Percentiles rank a stretch among this genome's conserved stretches.
These are phyloP conservation scores for Vitis hybrid DNA, from an alignment of 177 flowering plant genomes.

Conservation along the genomic window DNA sequence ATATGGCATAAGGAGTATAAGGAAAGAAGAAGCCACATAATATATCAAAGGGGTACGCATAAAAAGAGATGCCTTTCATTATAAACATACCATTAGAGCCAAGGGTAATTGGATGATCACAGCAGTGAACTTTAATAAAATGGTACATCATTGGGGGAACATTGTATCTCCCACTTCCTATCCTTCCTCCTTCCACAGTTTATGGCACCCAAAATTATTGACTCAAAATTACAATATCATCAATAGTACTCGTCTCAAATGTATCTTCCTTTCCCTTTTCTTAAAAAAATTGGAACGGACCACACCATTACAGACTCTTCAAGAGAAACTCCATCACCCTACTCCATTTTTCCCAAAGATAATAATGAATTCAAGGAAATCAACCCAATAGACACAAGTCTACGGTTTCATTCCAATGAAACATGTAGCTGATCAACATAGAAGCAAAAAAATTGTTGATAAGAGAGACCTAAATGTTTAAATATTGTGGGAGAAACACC, in stretches of 20 bases:
- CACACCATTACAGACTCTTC: constrained; percentile 9
- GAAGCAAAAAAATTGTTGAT: constrained; percentile 13
- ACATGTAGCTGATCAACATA: constrained; percentile 9
- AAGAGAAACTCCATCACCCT: constrained; percentile 7
- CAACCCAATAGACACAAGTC: constrained; percentile 1
- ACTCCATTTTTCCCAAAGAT: constrained; percentile 4
- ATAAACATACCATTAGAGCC: no score
- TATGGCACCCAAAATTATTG: constrained; percentile 5
- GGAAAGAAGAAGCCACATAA: no score
- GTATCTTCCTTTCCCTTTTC: neutral
- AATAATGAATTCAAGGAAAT: constrained; percentile 16
- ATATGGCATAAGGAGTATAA: no score
- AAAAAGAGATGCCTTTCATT: no score
- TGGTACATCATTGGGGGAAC: constrained; percentile 27
- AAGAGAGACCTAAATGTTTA: constrained; percentile 17
- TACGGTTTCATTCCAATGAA: constrained; percentile 16
- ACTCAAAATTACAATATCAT: constrained; percentile 8
- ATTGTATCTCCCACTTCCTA: constrained; percentile 6
- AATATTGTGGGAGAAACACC: constrained; percentile 22
- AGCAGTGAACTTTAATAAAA: constrained; percentile 7
- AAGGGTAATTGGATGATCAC: constrained; percentile 12
- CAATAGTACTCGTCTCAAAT: neutral
- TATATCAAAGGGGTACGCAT: no score
- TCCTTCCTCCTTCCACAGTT: neutral
- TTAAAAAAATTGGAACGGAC: constrained; percentile 11